Evolutionary conservation across 345 rosid genomes (phyloP).

Genomic region (Boechera stricta): DNA sequence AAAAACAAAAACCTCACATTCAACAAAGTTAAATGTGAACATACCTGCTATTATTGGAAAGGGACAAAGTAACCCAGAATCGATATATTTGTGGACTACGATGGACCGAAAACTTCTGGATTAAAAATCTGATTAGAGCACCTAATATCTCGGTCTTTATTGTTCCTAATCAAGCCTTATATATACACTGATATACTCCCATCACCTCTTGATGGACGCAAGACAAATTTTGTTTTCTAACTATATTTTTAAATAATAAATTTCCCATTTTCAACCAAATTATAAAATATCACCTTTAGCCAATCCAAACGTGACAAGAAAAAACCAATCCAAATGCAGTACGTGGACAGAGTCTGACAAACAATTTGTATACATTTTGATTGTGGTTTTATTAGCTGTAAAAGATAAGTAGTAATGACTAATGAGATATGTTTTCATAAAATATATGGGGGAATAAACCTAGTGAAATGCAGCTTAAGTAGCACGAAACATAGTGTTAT

Average conservation of each 20-base stretch:
- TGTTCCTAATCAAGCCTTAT: conserved; percentile 31
- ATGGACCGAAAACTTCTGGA: neutral
- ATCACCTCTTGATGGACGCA: conserved; percentile 39
- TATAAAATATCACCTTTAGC: neutral
- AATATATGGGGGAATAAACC: neutral
- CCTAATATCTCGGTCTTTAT: conserved; percentile 33
- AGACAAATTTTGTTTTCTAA: conserved; percentile 31
- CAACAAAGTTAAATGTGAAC: conserved; percentile 12
- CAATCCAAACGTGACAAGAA: conserved; percentile 8
- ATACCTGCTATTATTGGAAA: conserved; percentile 26
- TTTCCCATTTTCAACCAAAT: conserved; percentile 20
- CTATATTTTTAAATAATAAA: neutral
- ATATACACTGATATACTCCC: neutral
- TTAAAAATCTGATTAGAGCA: conserved; percentile 12
- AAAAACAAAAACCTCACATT: neutral
- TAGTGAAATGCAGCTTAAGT: conserved; percentile 13
- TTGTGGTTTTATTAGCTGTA: conserved; percentile 2
- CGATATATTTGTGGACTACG: conserved; percentile 30
- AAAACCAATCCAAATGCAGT: conserved; percentile 3
- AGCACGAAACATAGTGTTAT: conserved; percentile 5
- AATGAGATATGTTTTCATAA: conserved; percentile 15
- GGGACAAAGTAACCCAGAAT: conserved; percentile 8
- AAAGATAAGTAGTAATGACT: neutral
- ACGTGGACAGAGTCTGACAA: conserved; percentile 16
- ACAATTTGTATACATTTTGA: neutral